Evolutionary conservation across 164 flowering plant genomes (phyloP), one percentile per base, ranked within the genome.

Genomic region (Taxillus chinensis): DNA sequence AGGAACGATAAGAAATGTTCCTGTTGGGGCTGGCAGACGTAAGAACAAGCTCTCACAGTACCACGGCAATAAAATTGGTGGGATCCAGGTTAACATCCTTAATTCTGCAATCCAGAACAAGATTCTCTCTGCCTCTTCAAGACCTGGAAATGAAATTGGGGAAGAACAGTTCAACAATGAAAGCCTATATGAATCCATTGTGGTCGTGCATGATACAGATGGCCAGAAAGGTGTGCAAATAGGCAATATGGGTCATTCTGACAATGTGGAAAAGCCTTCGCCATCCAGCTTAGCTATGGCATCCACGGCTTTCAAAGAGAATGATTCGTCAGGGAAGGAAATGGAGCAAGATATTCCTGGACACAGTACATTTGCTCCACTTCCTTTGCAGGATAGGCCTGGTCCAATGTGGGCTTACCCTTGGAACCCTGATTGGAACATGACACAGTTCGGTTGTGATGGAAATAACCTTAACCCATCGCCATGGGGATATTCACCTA

Each of bases 1-100:
- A 8, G 82, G 85, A 41, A 77, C 80, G 5, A 72, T 77, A 72
- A 73, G 85, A 67, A 81, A 78, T 66, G 82, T 81, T 57, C 80
- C 82, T 39, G 62, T 81, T 9, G 85, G 85, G 43, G 82, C 85
- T 49, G 81, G 85, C 7, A 56, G 78, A 41, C 66, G 81, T 14
- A 81, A 76, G 65, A 77, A 81, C 61, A 79, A 81, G 71, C 83
- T 75, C 42, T 70, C 75, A 39, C 81, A 75, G 52, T 71, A 64
- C 39, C 78, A 73, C 46, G 45, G 77, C 49, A 79, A 75, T 60
- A 80, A 76, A 45, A 56, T 68, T 7, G 70, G 78, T 13, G 51
- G 63, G 0, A 42, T 70, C 37, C 39, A 49, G 49, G 15, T 67
- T n/a, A 78, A 75, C 12, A 57, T 54, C 39, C 41, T 62, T 3